These are phyloP conservation scores for Infundibulicybe gibba DNA, from an alignment of 768 basidiomycete species.

Conservation along the genomic window DNA sequence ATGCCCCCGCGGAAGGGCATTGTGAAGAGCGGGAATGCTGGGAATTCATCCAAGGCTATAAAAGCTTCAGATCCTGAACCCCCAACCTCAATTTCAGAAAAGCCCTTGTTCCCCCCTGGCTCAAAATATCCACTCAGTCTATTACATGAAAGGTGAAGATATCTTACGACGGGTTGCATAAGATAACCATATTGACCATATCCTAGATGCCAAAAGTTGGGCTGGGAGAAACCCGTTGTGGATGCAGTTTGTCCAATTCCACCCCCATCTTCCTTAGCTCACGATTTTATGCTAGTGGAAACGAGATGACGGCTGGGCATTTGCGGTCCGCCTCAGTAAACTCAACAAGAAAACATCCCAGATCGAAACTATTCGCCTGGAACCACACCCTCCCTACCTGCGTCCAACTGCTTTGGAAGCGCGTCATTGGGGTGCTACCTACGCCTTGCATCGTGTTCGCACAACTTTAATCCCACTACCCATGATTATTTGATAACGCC, in stretches of 20 bases:
- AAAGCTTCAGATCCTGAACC: constrained; percentile 17
- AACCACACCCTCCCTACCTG: constrained; percentile 69
- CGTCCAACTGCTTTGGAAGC: constrained; percentile 74
- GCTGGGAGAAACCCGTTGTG: constrained; percentile 84
- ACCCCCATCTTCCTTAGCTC: constrained; percentile 6
- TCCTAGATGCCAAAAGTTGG: constrained; percentile 78
- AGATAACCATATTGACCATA: background rate
- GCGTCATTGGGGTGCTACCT: constrained; percentile 88
- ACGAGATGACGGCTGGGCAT: constrained; percentile 52
- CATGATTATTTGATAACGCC: constrained; percentile 7
- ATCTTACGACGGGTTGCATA: background rate
- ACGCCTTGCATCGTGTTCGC: constrained; percentile 84
- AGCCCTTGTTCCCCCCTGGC: constrained; percentile 76
- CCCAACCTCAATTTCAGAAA: constrained; percentile 32
- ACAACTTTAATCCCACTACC: background rate
- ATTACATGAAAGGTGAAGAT: constrained; percentile 67
- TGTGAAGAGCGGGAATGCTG: constrained; percentile 87
- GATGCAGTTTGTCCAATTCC: constrained; percentile 49
- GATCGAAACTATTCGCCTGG: constrained; percentile 65
- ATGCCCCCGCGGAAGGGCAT: constrained; percentile 77
- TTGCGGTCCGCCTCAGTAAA: constrained; percentile 62
- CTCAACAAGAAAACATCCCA: constrained; percentile 70
- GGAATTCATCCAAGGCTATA: constrained; percentile 68
- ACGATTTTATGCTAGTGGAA: constrained; percentile 35
- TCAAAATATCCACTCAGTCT: constrained; percentile 82